These are phyloP conservation scores for Entelexis sorbosivorans DNA, from an alignment of 1,139 yeast genomes.

Conservation along the genomic window DNA sequence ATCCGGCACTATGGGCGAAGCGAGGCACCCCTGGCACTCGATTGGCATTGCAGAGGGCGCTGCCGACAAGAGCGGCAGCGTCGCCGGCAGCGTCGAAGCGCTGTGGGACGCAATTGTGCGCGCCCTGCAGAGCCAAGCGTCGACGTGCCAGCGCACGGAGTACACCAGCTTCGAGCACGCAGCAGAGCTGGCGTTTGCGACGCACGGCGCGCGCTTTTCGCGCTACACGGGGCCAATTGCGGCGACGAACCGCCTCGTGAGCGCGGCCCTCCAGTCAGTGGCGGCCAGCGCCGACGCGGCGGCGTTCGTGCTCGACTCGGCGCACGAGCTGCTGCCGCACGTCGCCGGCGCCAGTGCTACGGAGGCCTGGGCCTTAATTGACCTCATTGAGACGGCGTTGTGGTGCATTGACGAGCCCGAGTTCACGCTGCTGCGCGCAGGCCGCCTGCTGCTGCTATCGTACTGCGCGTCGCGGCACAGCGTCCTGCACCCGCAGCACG, in stretches of 20 bases:
- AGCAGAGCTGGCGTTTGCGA: neutral
- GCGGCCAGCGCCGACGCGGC: neutral
- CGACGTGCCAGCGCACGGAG: neutral
- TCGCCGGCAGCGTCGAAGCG: neutral
- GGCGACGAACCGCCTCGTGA: neutral
- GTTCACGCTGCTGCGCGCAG: slow-evolving; percentile 1
- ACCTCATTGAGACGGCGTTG: neutral
- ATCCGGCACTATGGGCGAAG: neutral
- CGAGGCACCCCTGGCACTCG: neutral
- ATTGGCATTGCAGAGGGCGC: neutral
- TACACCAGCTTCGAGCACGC: neutral
- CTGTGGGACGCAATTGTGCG: neutral
- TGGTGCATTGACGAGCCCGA: slow-evolving; percentile 1
- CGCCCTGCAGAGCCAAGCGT: neutral
- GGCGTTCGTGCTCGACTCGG: neutral
- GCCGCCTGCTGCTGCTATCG: neutral
- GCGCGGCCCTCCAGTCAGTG: neutral
- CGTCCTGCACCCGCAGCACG: neutral
- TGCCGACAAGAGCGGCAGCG: neutral
- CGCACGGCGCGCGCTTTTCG: neutral
- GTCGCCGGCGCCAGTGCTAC: neutral
- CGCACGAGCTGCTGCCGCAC: neutral
- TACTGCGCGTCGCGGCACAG: neutral
- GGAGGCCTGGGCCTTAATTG: neutral
- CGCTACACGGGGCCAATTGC: neutral